Base-by-base conservation (phyloP, 2,329 filamentous ascomycete genomes). In the Stachybotrys echinatus region DNA sequence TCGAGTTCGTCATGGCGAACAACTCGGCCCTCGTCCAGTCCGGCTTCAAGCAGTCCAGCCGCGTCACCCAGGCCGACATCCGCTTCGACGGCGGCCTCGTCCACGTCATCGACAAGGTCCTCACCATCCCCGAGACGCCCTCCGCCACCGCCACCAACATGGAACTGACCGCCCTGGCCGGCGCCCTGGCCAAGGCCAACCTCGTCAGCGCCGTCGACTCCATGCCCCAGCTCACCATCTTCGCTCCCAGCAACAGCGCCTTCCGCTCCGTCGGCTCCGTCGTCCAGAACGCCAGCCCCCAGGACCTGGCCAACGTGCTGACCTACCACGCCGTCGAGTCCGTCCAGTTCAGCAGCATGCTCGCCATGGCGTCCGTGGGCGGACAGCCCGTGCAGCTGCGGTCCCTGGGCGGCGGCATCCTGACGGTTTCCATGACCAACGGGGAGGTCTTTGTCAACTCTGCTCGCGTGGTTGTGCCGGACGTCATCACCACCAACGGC, bases 401-500 rank as follows among this genome's bases (percentile, higher is more conserved):
- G 3, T 23, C 42, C 22, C 42, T 45, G 12, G 42, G 42, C 20
- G 42, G 42, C 12, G 20, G 23, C 20, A 45, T 23, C 42, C 22
- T 45, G 22, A 23, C 42, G 20, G 22, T 45, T 7, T 45, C 64
- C 4, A 61, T 75, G 6, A 56, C 68, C 44, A 63, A 71, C 45
- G 70, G 68, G n/a, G 65, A 63, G 4, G 66, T 73, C 48, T 60
- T 18, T 7, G 58, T 60, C 50, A 60, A 60, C 17, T 49, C 57
- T 42, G 79, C 79, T 3, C 68, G 70, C 53, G 69, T 84, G 27
- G 65, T 76, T 2, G 62, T 68, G 2, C 64, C 73, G 2, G 72
- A 83, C 57, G 64, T 80, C 3, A 62, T 84, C 5, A 63, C 76
- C 12, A 68, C 68, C 27, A 83, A 83, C 54, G 80, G 81, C 22